Evolutionary conservation across 2,329 filamentous ascomycete species (phyloP).

Genomic region (Pezicula neosporulosa): DNA sequence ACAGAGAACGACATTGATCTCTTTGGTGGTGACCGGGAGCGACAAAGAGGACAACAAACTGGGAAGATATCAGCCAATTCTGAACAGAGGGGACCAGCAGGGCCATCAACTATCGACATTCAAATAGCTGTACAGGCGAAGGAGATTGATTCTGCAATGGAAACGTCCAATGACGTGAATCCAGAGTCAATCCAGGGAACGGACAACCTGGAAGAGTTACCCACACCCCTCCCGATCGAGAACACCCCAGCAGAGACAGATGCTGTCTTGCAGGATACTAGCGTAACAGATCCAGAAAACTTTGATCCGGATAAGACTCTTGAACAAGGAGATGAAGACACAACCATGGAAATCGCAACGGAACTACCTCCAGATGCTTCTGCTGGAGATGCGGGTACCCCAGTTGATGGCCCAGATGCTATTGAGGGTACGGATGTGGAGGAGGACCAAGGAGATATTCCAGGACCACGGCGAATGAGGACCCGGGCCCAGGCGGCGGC

Average conservation of each 20-base stretch:
- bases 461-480: constrained; percentile 48
- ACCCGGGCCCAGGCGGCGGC: constrained; percentile 47
- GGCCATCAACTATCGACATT: too few species aligned
- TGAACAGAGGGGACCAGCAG: constrained; percentile 2
- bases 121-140: constrained; percentile 7
- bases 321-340: background rate
- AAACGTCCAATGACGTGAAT: constrained; percentile 2
- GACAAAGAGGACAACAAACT: constrained; percentile 12
- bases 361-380: background rate
- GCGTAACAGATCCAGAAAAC: background rate
- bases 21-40: constrained; percentile 33
- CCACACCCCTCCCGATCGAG: background rate
- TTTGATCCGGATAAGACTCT: too few species aligned
- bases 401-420: background rate
- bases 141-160: constrained; percentile 1
- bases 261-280: background rate
- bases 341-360: background rate
- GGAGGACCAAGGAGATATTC: constrained; percentile 38
- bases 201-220: background rate
- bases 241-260: too few species aligned
- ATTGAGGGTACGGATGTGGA: constrained; percentile 3
- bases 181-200: background rate
- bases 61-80: constrained; percentile 11
- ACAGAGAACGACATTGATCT: constrained; percentile 52
- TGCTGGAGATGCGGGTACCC: background rate